phyloP scores from a whole-genome alignment of 176 grass and related monocot species.

The Avena sativa region DNA sequence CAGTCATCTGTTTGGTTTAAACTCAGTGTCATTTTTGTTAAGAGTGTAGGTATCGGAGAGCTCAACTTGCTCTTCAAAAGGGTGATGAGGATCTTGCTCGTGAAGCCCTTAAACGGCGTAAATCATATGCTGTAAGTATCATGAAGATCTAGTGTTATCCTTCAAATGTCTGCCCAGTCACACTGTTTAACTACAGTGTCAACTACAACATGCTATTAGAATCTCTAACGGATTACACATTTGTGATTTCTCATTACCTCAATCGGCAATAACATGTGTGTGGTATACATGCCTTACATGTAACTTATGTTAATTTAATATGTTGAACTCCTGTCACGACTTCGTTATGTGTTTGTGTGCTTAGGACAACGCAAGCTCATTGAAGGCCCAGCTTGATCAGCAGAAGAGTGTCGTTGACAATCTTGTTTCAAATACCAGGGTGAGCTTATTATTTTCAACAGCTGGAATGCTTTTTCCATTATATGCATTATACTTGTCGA shows the following conservation, averaged over 20 bases:
- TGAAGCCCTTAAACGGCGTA: slow-evolving; percentile 96
- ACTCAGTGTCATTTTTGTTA: slow-evolving; percentile 21
- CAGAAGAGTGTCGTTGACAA: slow-evolving; percentile 92
- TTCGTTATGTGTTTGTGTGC: slow-evolving; percentile 29
- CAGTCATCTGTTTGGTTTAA: slow-evolving; percentile 37
- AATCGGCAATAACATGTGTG: slow-evolving; percentile 5
- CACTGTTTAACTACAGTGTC: slow-evolving; percentile 24
- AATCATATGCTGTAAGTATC: slow-evolving; percentile 97
- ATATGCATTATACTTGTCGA: slow-evolving; percentile 3
- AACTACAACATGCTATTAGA: slow-evolving; percentile 11
- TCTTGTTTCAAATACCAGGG: slow-evolving; percentile 90
- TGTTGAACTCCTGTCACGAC: slow-evolving; percentile 38
- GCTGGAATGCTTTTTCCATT: slow-evolving; percentile 1
- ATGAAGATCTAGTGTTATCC: slow-evolving; percentile 22
- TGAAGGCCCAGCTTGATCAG: slow-evolving; percentile 91
- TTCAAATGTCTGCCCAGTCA: not conserved
- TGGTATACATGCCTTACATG: not conserved
- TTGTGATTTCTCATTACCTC: not conserved
- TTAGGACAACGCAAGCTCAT: slow-evolving; percentile 95
- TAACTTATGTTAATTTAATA: slow-evolving; percentile 12
- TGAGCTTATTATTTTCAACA: slow-evolving; percentile 46
- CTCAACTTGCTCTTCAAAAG: slow-evolving; percentile 97
- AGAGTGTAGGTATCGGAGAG: slow-evolving; percentile 78
- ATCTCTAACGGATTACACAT: not conserved
- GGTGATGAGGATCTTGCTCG: slow-evolving; percentile 97